phyloP scores from a whole-genome alignment of 2,329 filamentous ascomycete genomes.

The Elsinoe batatas region DNA sequence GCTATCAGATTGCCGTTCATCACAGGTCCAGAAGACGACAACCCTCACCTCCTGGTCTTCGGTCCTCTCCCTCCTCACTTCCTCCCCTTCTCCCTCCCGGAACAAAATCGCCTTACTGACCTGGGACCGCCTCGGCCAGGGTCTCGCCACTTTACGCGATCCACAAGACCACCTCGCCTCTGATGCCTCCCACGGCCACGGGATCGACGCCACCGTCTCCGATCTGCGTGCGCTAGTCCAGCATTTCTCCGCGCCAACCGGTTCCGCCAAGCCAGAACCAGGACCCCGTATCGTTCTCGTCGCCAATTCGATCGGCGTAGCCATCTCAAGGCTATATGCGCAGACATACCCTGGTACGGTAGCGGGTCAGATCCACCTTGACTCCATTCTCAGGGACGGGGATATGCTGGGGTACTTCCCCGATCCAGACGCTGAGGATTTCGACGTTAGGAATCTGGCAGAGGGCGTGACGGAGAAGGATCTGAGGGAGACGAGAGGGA shows the following conservation, averaged over 20 bases:
- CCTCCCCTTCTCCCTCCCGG: constrained; percentile 12
- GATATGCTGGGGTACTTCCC: constrained; percentile 48
- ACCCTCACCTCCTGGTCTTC: no score
- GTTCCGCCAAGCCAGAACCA: constrained; percentile 25
- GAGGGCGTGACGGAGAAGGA: constrained; percentile 28
- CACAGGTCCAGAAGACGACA: not conserved
- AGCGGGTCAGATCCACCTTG: constrained; percentile 38
- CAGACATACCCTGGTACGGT: not conserved
- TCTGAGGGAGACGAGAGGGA: constrained; percentile 28
- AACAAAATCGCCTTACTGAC: constrained; percentile 38
- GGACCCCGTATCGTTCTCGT: constrained; percentile 42
- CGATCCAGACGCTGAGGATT: constrained; percentile 41
- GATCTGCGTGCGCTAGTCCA: constrained; percentile 14
- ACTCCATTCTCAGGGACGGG: constrained; percentile 49
- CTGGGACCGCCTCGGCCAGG: constrained; percentile 52
- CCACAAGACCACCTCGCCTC: constrained; percentile 22
- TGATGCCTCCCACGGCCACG: not conserved
- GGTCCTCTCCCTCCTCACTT: constrained; percentile 20
- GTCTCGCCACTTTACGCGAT: constrained; percentile 39
- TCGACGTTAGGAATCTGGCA: constrained; percentile 35
- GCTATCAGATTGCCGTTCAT: not conserved
- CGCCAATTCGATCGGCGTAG: constrained; percentile 61
- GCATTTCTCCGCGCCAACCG: not conserved
- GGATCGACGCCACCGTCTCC: not conserved
- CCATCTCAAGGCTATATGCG: constrained; percentile 46